Evolutionary conservation across 164 flowering plant species (phyloP).

Genomic region (Amborella trichopoda): DNA sequence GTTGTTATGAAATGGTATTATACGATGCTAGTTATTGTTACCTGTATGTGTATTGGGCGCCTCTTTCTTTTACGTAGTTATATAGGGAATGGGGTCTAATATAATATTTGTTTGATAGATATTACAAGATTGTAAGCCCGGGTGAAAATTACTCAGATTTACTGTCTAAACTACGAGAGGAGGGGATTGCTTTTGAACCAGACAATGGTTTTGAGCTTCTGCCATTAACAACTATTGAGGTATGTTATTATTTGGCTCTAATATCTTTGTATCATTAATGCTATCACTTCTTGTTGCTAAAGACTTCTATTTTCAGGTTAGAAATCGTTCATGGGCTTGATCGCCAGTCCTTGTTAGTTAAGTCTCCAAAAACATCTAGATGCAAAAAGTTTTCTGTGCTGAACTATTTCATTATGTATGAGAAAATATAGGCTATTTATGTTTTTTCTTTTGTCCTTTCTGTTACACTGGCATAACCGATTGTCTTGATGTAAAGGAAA

Average conservation of each 20-base stretch:
- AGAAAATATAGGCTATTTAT: too few relatives aligned
- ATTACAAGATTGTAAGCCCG: conserved; percentile 65
- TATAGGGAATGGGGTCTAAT: too few relatives aligned
- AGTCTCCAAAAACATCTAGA: too few relatives aligned
- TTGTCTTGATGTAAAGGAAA: too few relatives aligned
- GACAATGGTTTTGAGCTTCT: conserved; percentile 87
- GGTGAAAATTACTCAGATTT: conserved; percentile 49
- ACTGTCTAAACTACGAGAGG: conserved; percentile 62
- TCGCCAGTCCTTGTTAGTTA: background rate
- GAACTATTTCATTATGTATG: too few relatives aligned
- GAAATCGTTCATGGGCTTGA: background rate
- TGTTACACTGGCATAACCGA: too few relatives aligned
- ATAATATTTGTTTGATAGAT: conserved; percentile 24
- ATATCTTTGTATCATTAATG: background rate
- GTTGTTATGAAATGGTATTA: too few relatives aligned
- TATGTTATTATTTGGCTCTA: conserved; percentile 9
- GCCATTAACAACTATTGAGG: conserved; percentile 69
- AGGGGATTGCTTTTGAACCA: conserved; percentile 68
- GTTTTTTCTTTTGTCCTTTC: too few relatives aligned
- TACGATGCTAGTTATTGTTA: too few relatives aligned
- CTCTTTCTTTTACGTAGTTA: too few relatives aligned
- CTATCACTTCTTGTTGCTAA: background rate
- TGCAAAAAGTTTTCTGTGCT: too few relatives aligned
- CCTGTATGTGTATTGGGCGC: too few relatives aligned
- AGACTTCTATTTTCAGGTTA: background rate